Evolutionary conservation across 768 basidiomycete genomes (phyloP), one percentile per base, ranked within the genome.

Genomic region (Kwoniella sp.): DNA sequence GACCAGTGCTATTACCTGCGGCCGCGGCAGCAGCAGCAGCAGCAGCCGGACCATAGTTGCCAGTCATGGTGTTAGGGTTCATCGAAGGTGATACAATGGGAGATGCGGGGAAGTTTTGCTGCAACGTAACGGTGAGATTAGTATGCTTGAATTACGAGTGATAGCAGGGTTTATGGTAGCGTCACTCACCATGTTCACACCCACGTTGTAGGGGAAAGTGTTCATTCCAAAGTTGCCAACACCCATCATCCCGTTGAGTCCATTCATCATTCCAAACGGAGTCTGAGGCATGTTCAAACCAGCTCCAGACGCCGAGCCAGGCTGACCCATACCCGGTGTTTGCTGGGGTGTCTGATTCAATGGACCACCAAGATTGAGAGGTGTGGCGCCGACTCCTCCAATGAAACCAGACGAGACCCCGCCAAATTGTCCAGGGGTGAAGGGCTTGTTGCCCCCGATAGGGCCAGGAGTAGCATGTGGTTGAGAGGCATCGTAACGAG

Each of bases 1-100:
- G 90, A 9, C 90, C 90, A 0, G 85, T 85, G 7, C 81, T 79
- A 51, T 78, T 78, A 6, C 76, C 76, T 15, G 76, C 72, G 2
- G 88, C 86, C 0, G 89, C 87, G 36, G 87, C 91, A 2, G 85
- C 86, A 48, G 89, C 90, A 4, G 87, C 88, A 21, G 91, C 90
- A 8, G 88, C 90, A 77, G 92, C 91, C 2, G 86, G 86, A 19
- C 85, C 86, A 65, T 87, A 88, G 30, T 87, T 86, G 37, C 84
- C 84, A 22, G 89, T 88, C 76, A 91, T 90, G 21, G 66, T 72
- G 24, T 66, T 58, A 6, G 71, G 71, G 52, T 73, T 74, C 67
- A 76, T 74, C 10, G 68, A 72, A 2, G 69, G 71, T 3, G 73
- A 68, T 22, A 78, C 51, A 51, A 70, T 66, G 2, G 68, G 65